Evolutionary conservation across 2,329 filamentous ascomycete species (phyloP), one percentile per base, ranked within the genome.

Genomic region (Aspergillus hiratsukae): DNA sequence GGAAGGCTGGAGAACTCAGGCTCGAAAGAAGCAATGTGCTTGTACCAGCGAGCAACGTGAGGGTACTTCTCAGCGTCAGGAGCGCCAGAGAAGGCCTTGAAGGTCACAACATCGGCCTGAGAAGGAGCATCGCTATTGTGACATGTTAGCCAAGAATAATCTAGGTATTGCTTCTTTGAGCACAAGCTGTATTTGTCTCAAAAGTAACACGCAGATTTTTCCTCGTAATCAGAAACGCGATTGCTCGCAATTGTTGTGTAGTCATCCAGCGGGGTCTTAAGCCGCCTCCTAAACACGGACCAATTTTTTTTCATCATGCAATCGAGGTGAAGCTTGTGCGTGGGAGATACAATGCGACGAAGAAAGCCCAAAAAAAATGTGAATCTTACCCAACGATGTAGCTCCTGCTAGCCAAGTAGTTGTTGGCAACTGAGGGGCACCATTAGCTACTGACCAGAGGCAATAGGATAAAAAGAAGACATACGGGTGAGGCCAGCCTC

Each of bases 21-120:
- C 84, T 95, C 87, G 82, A 90, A 96, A 69, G 89, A 89, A 76
- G 89, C 86, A 75, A 97, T 90, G 86, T 99, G 93, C 86, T 95
- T 96, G 87, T 96, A 97, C 94, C 94, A 99, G 78, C 94, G 89
- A 74, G 90, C 91, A 73, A 89, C 91, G 81, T 96, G 83, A 72
- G 93, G 91, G 87, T 89, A 96, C 83, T 96, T 96, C 77, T 83
- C 82, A 71, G 88, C 84, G 67, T 88, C 86, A 69, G 94, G 94
- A 59, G 85, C 78, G 68, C 82, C 79, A 72, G 83, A 87, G 76
- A 97, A 78, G 72, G 89, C 89, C 86, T 97, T 96, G 89, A 89
- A 97, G 81, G 86, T 86, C 78, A 88, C 89, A 72, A 95, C 93
- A 83, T 99, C 94, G 80, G 94, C 94, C 84, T 99, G 94, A 70